phyloP scores from a whole-genome alignment of 208 protist genomes.

The Acanthamoeba quina region DNA sequence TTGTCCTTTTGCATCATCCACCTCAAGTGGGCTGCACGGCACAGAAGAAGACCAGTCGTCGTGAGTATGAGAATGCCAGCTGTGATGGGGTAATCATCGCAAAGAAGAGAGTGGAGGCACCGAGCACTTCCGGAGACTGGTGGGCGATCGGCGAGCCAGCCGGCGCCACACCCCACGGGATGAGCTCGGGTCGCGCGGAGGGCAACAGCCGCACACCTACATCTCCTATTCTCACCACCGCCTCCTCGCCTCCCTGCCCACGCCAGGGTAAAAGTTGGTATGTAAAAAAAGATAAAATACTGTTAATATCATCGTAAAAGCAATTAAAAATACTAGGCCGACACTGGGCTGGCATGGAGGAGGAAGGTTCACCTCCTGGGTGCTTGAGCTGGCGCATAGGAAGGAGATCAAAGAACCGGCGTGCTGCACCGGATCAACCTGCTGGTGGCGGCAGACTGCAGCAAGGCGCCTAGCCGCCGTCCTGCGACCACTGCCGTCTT shows the following conservation, averaged over 20 bases:
- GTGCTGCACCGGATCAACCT: not conserved
- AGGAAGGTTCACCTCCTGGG: not conserved
- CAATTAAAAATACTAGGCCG: not conserved
- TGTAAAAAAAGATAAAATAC: not conserved
- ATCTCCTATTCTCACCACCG: constrained; percentile 50
- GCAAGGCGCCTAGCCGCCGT: not conserved
- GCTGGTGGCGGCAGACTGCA: not conserved
- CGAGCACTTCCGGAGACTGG: constrained; percentile 51
- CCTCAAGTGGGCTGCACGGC: constrained; percentile 85
- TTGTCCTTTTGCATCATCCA: constrained; percentile 96
- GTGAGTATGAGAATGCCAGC: not conserved
- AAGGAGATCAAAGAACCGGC: not conserved
- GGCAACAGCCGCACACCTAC: constrained; percentile 12
- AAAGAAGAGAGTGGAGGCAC: not conserved
- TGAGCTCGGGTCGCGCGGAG: constrained; percentile 27
- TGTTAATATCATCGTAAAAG: too few species aligned
- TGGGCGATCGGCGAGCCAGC: constrained; percentile 63
- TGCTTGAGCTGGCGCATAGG: not conserved
- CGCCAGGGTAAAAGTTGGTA: not conserved
- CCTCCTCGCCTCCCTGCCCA: not conserved
- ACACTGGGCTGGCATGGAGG: too few species aligned
- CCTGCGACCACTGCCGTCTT: not conserved
- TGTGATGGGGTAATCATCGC: not conserved
- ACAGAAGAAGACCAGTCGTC: not conserved
- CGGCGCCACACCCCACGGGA: constrained; percentile 64